These are phyloP conservation scores for Syzygium aqueum DNA, from an alignment of 345 rosid genomes.

Conservation along the genomic window DNA sequence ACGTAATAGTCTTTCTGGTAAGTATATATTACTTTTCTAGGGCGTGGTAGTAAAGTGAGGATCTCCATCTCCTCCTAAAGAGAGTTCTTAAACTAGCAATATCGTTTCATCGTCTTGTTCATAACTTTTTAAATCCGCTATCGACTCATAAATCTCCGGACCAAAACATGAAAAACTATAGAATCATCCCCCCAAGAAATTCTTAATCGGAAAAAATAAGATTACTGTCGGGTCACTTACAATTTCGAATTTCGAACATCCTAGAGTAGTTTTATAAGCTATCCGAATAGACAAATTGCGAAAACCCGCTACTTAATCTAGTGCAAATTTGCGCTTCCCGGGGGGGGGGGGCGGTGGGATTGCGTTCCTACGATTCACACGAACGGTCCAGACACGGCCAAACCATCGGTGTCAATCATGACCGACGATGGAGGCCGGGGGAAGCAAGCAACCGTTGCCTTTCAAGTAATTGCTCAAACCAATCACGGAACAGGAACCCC, in stretches of 20 bases:
- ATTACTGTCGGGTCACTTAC: neutral
- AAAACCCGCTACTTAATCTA: fast-evolving
- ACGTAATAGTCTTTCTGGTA: neutral
- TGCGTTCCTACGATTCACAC: neutral
- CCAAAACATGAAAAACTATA: neutral
- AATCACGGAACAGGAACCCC: neutral
- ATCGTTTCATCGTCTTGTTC: neutral
- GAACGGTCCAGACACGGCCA: neutral
- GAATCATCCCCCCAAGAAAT: fast-evolving
- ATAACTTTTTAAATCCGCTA: too few relatives aligned
- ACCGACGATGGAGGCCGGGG: neutral
- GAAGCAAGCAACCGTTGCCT: neutral
- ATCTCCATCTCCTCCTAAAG: too few relatives aligned
- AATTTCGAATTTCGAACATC: neutral
- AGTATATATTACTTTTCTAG: too few relatives aligned
- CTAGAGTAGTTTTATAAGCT: neutral
- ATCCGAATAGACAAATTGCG: neutral
- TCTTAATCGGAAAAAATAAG: neutral
- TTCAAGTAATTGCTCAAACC: neutral
- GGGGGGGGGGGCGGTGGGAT: neutral
- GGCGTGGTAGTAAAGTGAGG: neutral
- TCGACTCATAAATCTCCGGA: neutral
- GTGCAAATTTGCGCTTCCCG: neutral
- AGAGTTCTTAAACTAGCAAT: neutral
- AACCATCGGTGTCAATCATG: neutral